Evolutionary conservation across 2,329 filamentous ascomycete species (phyloP), one percentile per base, ranked within the genome.

Genomic region (Hawksworthiomyces lignivorus): DNA sequence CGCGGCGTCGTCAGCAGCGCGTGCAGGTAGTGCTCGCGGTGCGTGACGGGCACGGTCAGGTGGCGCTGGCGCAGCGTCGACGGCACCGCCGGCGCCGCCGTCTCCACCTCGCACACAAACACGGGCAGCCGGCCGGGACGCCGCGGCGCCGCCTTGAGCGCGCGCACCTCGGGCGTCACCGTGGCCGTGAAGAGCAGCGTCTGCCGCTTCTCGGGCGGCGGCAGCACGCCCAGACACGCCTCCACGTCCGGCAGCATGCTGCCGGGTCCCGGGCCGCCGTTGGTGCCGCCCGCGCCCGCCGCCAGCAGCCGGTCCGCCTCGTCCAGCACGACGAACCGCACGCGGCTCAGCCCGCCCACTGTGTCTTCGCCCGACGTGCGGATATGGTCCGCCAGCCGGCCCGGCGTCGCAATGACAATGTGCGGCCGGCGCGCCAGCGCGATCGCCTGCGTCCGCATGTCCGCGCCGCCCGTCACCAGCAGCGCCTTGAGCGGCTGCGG

Each of bases 181-280:
- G 92, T 98, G 14, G 92, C 92, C 8, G 92, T 98, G 66, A 98
- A 98, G 3, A 98, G 76, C 14, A 94, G 77, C 0, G 90, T 98
- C 62, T 98, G 89, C n/a, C 92, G 77, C 56, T 87, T 72, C 2
- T 74, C 65, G 5, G 87, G 76, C 1, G 85, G 80, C 0, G 92
- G 92, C 1, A 98, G 73, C 2, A 82, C 81, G 3, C 79, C 81
- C 4, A 98, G 72, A 56, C 89, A 96, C 47, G 87, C 86, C 58
- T 94, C 87, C 2, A 98, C 80, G 55, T 96, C 92, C 5, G 87
- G 84, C n/a, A 96, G 72, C 89, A 96, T 96, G 62, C 82, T 89
- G 20, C 89, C 90, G 15, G 76, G 73, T 0, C 76, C 78, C 2
- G 17, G 71, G 14, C 21, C 27, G 17, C 27, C 36, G 27, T 15